Evolutionary conservation across 2,329 filamentous ascomycete genomes (phyloP).

Genomic region (Scopulariopsis brevicaulis): DNA sequence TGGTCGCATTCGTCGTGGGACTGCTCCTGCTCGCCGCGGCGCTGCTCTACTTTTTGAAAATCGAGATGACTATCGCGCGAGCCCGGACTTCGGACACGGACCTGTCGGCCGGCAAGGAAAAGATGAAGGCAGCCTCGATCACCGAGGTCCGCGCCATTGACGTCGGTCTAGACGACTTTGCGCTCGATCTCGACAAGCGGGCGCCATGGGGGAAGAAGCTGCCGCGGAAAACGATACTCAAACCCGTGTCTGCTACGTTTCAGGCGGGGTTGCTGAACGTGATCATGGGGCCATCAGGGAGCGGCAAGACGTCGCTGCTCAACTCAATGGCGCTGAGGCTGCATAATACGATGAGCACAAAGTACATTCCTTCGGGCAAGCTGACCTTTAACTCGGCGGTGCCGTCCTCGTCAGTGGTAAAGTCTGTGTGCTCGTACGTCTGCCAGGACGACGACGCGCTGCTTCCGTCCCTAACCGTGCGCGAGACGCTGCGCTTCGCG

Average conservation of each 20-base stretch:
- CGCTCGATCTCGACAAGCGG: constrained; percentile 52
- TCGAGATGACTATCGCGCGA: constrained; percentile 59
- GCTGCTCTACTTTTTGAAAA: constrained; percentile 50
- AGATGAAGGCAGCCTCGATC: constrained; percentile 43
- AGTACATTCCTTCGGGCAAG: constrained; percentile 48
- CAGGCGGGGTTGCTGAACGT: constrained; percentile 59
- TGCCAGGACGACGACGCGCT: constrained; percentile 70
- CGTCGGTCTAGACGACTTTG: constrained; percentile 53
- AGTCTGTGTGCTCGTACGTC: constrained; percentile 65
- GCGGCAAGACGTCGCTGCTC: constrained; percentile 64
- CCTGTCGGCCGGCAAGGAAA: constrained; percentile 59
- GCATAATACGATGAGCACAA: constrained; percentile 47
- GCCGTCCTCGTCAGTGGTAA: constrained; percentile 57
- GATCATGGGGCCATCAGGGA: constrained; percentile 72
- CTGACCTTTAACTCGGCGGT: constrained; percentile 60
- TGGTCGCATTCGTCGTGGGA: constrained; percentile 49
- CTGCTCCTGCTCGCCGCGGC: constrained; percentile 52
- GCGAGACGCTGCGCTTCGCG: constrained; percentile 61
- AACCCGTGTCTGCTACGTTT: constrained; percentile 56
- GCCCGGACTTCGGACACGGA: constrained; percentile 48
- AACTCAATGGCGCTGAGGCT: constrained; percentile 62
- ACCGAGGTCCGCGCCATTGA: constrained; percentile 47
- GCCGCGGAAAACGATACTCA: constrained; percentile 48
- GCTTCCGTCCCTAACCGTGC: constrained; percentile 61
- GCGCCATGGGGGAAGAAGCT: constrained; percentile 36